Evolutionary conservation across 1,139 yeast species (phyloP), one percentile per base, ranked within the genome.

Genomic region (Candida neerlandica): DNA sequence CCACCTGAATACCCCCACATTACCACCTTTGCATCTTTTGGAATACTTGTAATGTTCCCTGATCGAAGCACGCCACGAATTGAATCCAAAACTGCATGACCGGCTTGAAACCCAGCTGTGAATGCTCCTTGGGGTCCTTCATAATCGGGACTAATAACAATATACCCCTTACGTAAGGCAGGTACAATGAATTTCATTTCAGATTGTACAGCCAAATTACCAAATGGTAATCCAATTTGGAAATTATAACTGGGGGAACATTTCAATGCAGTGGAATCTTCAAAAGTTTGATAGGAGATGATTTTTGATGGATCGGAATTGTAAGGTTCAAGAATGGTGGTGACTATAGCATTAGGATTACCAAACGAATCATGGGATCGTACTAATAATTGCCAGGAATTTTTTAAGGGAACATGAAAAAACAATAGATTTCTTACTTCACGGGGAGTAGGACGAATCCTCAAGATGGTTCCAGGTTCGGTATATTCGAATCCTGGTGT

Each of bases 1-100:
- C 72, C 72, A 26, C 73, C 73, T 6, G 69, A 64, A 49, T 65
- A 67, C 0, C 73, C 72, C 62, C 63, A 64, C 38, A 66, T 23
- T 1, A 54, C 63, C 4, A 60, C 55, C 27, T 56, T 46, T 0
- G 72, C 69, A 19, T 57, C 51, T 5, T 32, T 10, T 5, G 54
- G 41, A 29, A 67, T 51, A 4, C 67, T 67, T 10, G 71, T 64
- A 6, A 51, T 23, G 34, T 57, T 53, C 1, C 54, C 56, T 1
- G 64, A 53, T 1, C 38, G 18, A 32, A 65, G 51, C 0, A 57
- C 58, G 1, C 65, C 71, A 30, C 64, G 52, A 14, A 67, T 50
- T 2, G 63, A 52, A 50, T 67, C 62, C 46, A 67, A 55, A 4
- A 55, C 51, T n/a, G 64, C 63, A 14, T 59, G 53, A 0, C 67